Evolutionary conservation across 768 basidiomycete species (phyloP).

Genomic region (Lepiota venenata): DNA sequence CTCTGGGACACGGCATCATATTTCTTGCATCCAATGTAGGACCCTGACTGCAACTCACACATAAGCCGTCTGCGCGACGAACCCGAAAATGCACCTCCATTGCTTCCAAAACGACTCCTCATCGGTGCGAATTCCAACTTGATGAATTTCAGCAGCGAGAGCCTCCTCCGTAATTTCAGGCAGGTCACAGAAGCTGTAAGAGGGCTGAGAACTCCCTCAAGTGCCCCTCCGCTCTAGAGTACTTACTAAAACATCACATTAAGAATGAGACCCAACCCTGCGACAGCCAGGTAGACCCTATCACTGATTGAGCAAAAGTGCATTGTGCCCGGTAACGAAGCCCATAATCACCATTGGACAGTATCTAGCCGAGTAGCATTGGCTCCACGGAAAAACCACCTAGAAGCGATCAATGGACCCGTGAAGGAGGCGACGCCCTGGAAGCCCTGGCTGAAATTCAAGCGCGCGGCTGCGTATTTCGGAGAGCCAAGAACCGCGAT

Average conservation of each 20-base stretch:
- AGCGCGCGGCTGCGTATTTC: constrained; percentile 67
- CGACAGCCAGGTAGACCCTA: constrained; percentile 66
- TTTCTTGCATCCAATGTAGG: neutral
- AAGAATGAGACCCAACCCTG: constrained; percentile 57
- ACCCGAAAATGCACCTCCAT: constrained; percentile 68
- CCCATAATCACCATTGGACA: constrained; percentile 53
- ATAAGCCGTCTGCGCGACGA: constrained; percentile 68
- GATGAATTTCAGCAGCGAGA: constrained; percentile 43
- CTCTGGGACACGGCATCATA: constrained; percentile 24
- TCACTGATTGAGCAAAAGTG: neutral
- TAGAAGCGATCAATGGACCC: constrained; percentile 71
- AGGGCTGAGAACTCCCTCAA: constrained; percentile 2
- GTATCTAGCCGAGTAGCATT: constrained; percentile 62
- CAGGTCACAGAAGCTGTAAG: constrained; percentile 56
- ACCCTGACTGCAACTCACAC: constrained; percentile 35
- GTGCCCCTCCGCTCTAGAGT: neutral
- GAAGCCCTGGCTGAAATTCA: constrained; percentile 80
- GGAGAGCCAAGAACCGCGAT: constrained; percentile 66
- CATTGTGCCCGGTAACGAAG: neutral
- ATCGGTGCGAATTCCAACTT: constrained; percentile 34
- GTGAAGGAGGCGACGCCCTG: constrained; percentile 73
- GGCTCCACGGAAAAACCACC: constrained; percentile 68
- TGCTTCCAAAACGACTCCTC: constrained; percentile 65
- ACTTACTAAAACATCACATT: constrained; percentile 64
- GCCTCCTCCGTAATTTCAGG: constrained; percentile 73